Conservation (phyloP, 169 alveolate genomes). For the Fabrea salina region DNA sequence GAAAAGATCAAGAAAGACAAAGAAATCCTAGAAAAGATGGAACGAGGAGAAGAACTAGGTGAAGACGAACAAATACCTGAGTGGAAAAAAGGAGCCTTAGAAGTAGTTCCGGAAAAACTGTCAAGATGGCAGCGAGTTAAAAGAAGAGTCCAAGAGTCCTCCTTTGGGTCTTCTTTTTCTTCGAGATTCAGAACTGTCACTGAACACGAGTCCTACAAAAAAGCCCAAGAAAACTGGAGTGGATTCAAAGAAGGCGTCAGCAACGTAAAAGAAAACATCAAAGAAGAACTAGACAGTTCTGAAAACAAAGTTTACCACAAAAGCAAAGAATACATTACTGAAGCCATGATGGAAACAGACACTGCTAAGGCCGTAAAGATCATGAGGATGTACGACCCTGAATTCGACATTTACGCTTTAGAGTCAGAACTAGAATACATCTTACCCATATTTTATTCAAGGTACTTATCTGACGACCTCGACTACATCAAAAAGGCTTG, state of each 20-base stretch:
- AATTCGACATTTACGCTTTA: neutral
- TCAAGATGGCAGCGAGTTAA: neutral
- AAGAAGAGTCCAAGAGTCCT: neutral
- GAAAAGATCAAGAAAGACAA: neutral
- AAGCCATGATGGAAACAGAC: neutral
- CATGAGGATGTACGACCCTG: neutral
- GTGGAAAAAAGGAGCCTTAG: neutral
- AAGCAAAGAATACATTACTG: neutral
- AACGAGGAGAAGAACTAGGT: neutral
- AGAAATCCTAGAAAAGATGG: neutral
- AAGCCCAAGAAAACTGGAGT: neutral
- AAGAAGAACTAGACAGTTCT: neutral
- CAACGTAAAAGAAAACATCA: neutral
- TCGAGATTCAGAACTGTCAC: neutral
- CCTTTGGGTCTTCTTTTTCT: neutral
- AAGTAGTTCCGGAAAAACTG: neutral
- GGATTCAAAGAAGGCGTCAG: neutral
- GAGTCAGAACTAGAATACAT: slow-evolving; percentile 1
- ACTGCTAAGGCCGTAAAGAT: slow-evolving; percentile 6
- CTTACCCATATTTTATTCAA: neutral
- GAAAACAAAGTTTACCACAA: neutral
- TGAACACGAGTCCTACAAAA: neutral
- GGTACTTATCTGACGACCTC: neutral
- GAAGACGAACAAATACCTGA: neutral
- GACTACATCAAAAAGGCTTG: neutral